Conservation (phyloP, 208 protist species). For the Acanthamoeba divionensis region DNA sequence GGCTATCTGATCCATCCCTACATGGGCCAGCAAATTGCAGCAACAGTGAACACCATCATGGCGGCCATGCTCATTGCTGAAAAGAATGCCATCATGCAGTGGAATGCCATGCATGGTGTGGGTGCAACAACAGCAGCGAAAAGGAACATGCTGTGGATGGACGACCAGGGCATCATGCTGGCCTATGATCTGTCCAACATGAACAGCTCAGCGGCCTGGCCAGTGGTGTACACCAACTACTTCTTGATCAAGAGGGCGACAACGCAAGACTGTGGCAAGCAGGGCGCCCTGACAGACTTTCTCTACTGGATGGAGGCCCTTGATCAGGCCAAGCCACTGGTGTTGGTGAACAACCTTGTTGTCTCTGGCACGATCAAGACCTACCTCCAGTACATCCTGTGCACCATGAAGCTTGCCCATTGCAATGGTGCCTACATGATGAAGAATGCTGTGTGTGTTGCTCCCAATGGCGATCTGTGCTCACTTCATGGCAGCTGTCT, state of each 20-base stretch:
- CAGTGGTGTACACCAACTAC: not conserved
- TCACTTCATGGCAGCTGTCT: not conserved
- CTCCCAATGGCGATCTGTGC: not conserved
- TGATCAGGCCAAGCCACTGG: not conserved
- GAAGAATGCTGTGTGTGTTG: not conserved
- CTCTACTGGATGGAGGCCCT: not conserved
- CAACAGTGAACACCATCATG: too few species aligned
- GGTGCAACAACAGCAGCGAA: too few species aligned
- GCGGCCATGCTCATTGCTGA: too few species aligned
- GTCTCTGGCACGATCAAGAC: not conserved
- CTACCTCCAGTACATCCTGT: not conserved
- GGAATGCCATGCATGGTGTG: too few species aligned
- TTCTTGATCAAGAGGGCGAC: not conserved
- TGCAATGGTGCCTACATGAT: not conserved
- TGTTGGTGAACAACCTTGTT: not conserved
- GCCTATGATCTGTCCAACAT: too few species aligned
- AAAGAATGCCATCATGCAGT: too few species aligned
- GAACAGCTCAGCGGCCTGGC: not conserved
- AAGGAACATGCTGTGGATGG: too few species aligned
- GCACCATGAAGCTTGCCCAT: not conserved
- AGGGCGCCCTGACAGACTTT: not conserved
- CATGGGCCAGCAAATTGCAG: too few species aligned
- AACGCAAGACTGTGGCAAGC: not conserved
- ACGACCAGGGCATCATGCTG: too few species aligned
- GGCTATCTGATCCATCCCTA: too few species aligned